phyloP scores from a whole-genome alignment of 108 stramenopile genomes.

The Discostella pseudostelligera region DNA sequence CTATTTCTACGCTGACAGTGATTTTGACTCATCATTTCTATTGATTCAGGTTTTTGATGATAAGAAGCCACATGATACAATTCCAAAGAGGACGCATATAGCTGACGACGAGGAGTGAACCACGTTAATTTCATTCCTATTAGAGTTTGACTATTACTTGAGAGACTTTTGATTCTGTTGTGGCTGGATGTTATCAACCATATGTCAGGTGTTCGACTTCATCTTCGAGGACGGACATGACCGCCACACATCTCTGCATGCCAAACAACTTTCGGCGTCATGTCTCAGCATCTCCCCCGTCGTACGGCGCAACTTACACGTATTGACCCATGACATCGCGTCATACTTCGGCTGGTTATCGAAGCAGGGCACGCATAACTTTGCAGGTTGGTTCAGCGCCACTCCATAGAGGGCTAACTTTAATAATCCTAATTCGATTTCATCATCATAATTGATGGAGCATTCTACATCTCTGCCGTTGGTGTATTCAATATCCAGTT shows the following conservation, averaged over 20 bases:
- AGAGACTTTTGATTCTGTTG: no score
- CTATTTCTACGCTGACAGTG: not conserved
- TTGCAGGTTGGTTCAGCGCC: conserved; percentile 57
- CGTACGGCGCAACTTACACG: conserved; percentile 47
- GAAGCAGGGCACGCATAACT: conserved; percentile 69
- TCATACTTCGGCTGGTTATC: conserved; percentile 13
- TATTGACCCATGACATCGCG: conserved; percentile 27
- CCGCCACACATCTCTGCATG: conserved; percentile 39
- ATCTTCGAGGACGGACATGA: conserved; percentile 1
- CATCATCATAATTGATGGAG: conserved; percentile 5
- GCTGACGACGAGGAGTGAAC: no score
- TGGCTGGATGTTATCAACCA: no score
- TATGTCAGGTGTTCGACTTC: not conserved
- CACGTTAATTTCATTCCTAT: no score
- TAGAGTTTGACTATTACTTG: no score
- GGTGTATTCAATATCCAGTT: conserved; percentile 6
- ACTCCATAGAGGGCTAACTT: conserved; percentile 80
- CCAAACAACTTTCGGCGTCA: conserved; percentile 60
- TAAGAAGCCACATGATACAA: conserved; percentile 16
- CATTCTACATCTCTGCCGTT: conserved; percentile 42
- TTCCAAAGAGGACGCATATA: no score
- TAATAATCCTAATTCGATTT: conserved; percentile 69
- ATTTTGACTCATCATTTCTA: not conserved
- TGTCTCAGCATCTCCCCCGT: conserved; percentile 74
- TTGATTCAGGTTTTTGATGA: conserved; percentile 27